Percentiles rank a stretch among this genome's conserved stretches.
phyloP scores from a whole-genome alignment of 2,329 filamentous ascomycete species.

The Thielaviopsis cerberus region DNA sequence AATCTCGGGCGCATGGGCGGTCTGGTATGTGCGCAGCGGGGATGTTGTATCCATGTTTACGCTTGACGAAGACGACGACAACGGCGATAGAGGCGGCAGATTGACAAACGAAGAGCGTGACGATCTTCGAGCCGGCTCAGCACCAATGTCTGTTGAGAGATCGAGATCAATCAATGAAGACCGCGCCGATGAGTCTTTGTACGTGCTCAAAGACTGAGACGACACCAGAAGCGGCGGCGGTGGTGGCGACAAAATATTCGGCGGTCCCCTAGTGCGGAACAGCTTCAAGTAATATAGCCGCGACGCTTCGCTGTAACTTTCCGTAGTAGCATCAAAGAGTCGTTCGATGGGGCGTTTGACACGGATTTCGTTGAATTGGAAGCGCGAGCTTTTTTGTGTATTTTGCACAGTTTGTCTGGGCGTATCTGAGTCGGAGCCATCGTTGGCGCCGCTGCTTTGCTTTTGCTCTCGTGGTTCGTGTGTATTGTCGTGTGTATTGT shows the following conservation, averaged over 20 bases:
- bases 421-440: background rate
- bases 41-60: background rate
- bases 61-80: background rate
- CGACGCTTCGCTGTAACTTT: constrained; percentile 46
- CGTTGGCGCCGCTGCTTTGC: background rate
- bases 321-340: constrained; percentile 46
- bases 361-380: constrained; percentile 2
- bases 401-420: background rate
- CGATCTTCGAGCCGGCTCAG: background rate
- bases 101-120: background rate
- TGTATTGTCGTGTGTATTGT: no score
- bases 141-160: constrained; percentile 28
- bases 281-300: constrained; percentile 31
- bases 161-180: constrained; percentile 49
- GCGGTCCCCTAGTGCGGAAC: constrained; percentile 20
- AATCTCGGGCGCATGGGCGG: background rate
- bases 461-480: no score
- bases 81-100: background rate
- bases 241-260: constrained; percentile 19
- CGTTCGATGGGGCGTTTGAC: constrained; percentile 43
- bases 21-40: background rate
- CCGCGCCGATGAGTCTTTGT: constrained; percentile 32
- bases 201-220: constrained; percentile 40
- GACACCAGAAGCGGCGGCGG: constrained; percentile 14
- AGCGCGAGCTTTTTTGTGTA: background rate